These are phyloP conservation scores for Botrytis medusae DNA, from an alignment of 2,329 filamentous ascomycete genomes.

Conservation along the genomic window DNA sequence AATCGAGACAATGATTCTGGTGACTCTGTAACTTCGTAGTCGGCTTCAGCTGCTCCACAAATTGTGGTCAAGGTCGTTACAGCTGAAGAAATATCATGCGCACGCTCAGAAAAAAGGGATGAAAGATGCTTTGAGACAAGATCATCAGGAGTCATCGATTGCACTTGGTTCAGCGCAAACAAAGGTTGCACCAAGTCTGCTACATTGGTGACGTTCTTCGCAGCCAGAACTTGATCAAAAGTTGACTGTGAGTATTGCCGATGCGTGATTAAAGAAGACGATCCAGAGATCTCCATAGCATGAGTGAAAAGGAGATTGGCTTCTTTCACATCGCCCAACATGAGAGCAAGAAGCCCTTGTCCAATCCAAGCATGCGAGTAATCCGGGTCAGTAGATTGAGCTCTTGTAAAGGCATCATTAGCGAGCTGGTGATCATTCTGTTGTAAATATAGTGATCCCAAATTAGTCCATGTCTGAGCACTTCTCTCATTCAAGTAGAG, in stretches of 20 bases:
- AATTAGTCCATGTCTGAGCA: conserved; percentile 83
- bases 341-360: conserved; percentile 80
- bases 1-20: conserved; percentile 70
- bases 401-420: conserved; percentile 83
- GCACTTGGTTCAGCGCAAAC: conserved; percentile 83
- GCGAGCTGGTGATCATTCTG: conserved; percentile 84
- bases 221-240: conserved; percentile 75
- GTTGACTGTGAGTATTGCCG: conserved; percentile 76
- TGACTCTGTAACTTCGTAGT: conserved; percentile 84
- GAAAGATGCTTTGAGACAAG: conserved; percentile 74
- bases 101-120: conserved; percentile 79
- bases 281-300: conserved; percentile 87
- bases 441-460: conserved; percentile 81
- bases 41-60: conserved; percentile 69
- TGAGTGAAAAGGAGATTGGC: conserved; percentile 86
- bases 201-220: conserved; percentile 51
- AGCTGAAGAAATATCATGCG: conserved; percentile 64
- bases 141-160: conserved; percentile 67
- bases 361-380: conserved; percentile 93
- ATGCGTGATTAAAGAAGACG: conserved; percentile 70
- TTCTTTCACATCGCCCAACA: conserved; percentile 68
- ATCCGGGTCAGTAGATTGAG: conserved; percentile 92
- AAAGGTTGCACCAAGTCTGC: conserved; percentile 78
- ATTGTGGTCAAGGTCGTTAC: conserved; percentile 64
- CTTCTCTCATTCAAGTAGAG: conserved; percentile 90